A percentile compares a stretch with the other conserved stretches of the same genome.
phyloP scores from a whole-genome alignment of 345 rosid species.

The Kandelia obovata region DNA sequence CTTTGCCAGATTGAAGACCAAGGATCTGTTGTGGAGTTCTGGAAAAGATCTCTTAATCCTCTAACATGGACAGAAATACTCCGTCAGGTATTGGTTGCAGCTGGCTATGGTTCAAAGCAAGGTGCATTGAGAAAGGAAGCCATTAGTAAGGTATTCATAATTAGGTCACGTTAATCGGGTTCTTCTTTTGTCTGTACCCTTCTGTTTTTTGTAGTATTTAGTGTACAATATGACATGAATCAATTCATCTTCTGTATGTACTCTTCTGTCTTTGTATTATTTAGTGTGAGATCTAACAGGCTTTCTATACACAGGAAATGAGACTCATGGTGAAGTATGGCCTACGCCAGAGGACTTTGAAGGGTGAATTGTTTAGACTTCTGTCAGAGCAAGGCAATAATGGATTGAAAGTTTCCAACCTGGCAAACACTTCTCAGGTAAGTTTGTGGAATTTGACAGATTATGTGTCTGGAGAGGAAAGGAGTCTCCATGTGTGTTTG shows the following conservation, averaged over 20 bases:
- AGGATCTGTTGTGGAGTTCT: conserved; percentile 54
- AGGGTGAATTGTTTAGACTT: conserved; percentile 72
- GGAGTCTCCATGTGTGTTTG: neutral
- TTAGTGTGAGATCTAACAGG: neutral
- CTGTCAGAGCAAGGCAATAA: conserved; percentile 62
- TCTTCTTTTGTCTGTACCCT: neutral
- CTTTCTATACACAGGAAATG: conserved; percentile 52
- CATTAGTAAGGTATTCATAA: conserved; percentile 56
- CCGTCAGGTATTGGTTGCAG: conserved; percentile 78
- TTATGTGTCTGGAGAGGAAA: neutral
- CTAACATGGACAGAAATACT: conserved; percentile 90
- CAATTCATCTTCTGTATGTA: neutral
- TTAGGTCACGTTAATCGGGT: neutral
- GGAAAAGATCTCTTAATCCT: conserved; percentile 84
- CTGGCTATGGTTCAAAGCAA: conserved; percentile 82
- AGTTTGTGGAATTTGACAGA: conserved; percentile 9
- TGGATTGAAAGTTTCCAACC: conserved; percentile 65
- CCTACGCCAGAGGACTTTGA: conserved; percentile 64
- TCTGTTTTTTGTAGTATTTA: neutral
- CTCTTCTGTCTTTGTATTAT: neutral
- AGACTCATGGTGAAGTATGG: conserved; percentile 70
- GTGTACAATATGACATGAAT: neutral
- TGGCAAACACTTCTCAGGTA: conserved; percentile 66
- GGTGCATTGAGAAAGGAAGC: conserved; percentile 47
- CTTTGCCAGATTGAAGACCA: conserved; percentile 67